Percentiles rank a stretch among this genome's conserved stretches.
Evolutionary conservation across 176 grass and related monocot genomes (phyloP).

Genomic region (Bonia amplexicaulis): DNA sequence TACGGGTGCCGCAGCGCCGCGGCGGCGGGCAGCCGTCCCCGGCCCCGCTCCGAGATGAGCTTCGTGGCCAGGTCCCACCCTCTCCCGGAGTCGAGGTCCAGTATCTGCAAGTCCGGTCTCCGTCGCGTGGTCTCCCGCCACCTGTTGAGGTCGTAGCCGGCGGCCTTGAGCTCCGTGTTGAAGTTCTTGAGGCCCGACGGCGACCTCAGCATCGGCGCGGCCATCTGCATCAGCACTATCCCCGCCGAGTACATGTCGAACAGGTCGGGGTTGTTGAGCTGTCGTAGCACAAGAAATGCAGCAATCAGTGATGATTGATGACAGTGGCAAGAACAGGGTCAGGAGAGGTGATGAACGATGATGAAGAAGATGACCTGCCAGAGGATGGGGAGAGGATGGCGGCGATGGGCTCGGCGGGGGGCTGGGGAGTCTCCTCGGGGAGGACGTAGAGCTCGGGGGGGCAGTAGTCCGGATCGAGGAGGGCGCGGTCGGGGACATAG

Average conservation of each 20-base stretch:
- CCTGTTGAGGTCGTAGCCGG: constrained; percentile 76
- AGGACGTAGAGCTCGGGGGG: constrained; percentile 94
- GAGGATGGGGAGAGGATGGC: constrained; percentile 88
- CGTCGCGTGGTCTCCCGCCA: constrained; percentile 61
- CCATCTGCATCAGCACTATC: constrained; percentile 96
- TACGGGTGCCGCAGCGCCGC: constrained; percentile 88
- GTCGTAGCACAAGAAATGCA: constrained; percentile 9
- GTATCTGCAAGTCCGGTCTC: constrained; percentile 59
- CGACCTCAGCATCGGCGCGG: constrained; percentile 58
- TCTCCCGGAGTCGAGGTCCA: constrained; percentile 74
- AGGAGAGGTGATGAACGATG: neutral
- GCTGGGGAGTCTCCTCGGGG: constrained; percentile 81
- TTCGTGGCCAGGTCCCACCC: constrained; percentile 99
- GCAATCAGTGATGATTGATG: neutral
- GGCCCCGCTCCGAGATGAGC: constrained; percentile 63
- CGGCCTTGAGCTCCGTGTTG: constrained; percentile 76
- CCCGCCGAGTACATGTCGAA: constrained; percentile 99
- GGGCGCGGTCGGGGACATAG: constrained; percentile 66
- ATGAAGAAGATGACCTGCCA: constrained; percentile 49
- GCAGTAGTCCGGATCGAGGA: constrained; percentile 89
- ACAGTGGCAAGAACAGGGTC: too few relatives aligned
- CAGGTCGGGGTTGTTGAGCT: constrained; percentile 91
- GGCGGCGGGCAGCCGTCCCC: constrained; percentile 63
- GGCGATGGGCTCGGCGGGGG: constrained; percentile 80
- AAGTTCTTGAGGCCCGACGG: constrained; percentile 75